These are phyloP conservation scores for Coffea humblotiana DNA, from an alignment of 305 asterid species.

Conservation along the genomic window DNA sequence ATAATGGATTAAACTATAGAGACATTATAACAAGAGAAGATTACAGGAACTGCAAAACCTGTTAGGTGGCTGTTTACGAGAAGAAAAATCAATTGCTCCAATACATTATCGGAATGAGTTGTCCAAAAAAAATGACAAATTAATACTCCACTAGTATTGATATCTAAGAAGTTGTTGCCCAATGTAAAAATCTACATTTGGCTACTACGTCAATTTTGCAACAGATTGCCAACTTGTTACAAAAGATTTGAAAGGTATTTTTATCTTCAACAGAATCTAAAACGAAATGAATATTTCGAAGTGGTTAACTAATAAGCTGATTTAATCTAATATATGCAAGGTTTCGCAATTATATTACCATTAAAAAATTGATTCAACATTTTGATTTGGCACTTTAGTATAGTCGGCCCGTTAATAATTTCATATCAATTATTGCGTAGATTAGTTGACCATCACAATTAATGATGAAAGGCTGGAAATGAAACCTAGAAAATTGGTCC, in stretches of 20 bases:
- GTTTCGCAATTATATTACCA: neutral
- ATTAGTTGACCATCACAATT: slow-evolving; percentile 8
- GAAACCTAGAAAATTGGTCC: neutral
- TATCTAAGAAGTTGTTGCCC: neutral
- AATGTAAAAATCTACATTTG: neutral
- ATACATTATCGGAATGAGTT: neutral
- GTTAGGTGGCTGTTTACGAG: neutral
- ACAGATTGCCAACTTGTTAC: neutral
- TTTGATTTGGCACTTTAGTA: neutral
- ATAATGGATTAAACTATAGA: neutral
- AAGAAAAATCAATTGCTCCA: neutral
- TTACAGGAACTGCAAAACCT: neutral
- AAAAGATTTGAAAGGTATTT: neutral
- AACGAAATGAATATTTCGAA: neutral
- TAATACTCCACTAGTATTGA: neutral
- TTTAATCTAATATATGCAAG: neutral
- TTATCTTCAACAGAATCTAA: neutral
- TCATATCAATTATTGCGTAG: neutral
- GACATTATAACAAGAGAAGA: too few relatives aligned
- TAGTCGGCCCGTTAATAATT: neutral
- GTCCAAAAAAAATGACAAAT: neutral
- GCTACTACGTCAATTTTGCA: neutral
- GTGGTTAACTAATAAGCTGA: neutral
- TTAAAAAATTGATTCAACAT: neutral
- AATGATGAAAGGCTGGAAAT: neutral